phyloP scores from a whole-genome alignment of 768 basidiomycete genomes.

The Auriscalpium orientale region DNA sequence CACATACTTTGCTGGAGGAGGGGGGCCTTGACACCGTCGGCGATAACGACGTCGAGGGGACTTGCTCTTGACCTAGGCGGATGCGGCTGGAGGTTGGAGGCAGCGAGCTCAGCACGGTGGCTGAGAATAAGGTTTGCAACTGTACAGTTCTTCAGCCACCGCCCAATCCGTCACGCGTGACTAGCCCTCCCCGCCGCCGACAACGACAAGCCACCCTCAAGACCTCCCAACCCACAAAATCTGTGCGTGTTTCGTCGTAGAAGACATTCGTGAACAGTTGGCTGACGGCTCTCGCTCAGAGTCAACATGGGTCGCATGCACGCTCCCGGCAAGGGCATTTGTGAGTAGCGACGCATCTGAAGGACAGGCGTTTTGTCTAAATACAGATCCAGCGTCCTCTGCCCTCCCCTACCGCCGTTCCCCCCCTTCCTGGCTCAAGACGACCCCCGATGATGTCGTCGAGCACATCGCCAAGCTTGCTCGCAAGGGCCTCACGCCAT shows the following conservation, averaged over 20 bases:
- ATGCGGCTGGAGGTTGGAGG: conserved; percentile 6
- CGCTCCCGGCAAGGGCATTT: conserved; percentile 99
- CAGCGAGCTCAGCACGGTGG: conserved; percentile 21
- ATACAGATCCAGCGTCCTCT: conserved; percentile 59
- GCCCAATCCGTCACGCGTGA: conserved; percentile 30
- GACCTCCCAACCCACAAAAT: conserved; percentile 30
- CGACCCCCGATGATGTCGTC: conserved; percentile 88
- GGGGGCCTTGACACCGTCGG: conserved; percentile 32
- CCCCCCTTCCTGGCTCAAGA: conserved; percentile 95
- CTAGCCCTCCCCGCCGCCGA: conserved; percentile 19
- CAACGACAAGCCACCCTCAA: conserved; percentile 35
- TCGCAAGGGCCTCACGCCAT: conserved; percentile 94
- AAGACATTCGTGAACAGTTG: conserved; percentile 1
- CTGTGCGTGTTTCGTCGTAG: conserved; percentile 22
- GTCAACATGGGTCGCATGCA: conserved; percentile 92
- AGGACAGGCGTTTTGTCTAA: neutral
- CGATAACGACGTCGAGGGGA: conserved; percentile 35
- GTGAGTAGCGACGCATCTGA: conserved; percentile 38
- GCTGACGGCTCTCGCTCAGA: conserved; percentile 14
- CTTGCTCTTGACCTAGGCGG: conserved; percentile 20
- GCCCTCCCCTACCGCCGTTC: conserved; percentile 96
- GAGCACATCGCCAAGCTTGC: conserved; percentile 97
- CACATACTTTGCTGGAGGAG: conserved; percentile 21
- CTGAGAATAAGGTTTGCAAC: conserved; percentile 47
- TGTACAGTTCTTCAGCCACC: conserved; percentile 51